Evolutionary conservation across 352 stramenopile genomes (phyloP).

Genomic region (Pythium pyrilobum): DNA sequence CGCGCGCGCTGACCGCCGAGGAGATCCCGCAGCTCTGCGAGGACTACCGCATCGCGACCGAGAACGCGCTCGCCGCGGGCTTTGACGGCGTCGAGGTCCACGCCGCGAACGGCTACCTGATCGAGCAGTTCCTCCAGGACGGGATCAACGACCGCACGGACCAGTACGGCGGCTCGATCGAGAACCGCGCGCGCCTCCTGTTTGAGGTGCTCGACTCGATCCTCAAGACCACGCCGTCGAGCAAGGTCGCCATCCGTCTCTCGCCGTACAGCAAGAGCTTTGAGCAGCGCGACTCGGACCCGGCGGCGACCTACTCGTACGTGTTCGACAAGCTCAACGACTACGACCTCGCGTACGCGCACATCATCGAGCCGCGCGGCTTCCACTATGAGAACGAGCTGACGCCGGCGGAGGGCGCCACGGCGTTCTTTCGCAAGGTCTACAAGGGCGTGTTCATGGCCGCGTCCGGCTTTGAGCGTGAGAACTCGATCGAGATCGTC

Average conservation of each 20-base stretch:
- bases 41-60: conserved; percentile 49
- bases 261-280: conserved; percentile 16
- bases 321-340: conserved; percentile 47
- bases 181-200: conserved; percentile 61
- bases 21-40: conserved; percentile 56
- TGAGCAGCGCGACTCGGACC: conserved; percentile 1
- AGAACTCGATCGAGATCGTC: conserved; percentile 45
- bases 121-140: conserved; percentile 80
- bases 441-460: conserved; percentile 64
- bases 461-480: conserved; percentile 46
- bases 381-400: conserved; percentile 28
- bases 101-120: conserved; percentile 81
- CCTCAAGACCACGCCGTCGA: conserved; percentile 3
- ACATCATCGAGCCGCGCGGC: conserved; percentile 56
- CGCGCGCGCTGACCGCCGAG: conserved; percentile 43
- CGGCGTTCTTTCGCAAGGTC: conserved; percentile 39
- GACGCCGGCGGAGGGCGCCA: conserved; percentile 21
- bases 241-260: conserved; percentile 15
- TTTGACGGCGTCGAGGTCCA: conserved; percentile 59
- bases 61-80: conserved; percentile 32
- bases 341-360: conserved; percentile 50
- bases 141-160: conserved; percentile 66
- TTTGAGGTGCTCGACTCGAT: conserved; percentile 46
- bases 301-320: conserved; percentile 37
- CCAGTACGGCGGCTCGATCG: conserved; percentile 62